phyloP scores from a whole-genome alignment of 73 alveolate species.

The Effrenium voratum region DNA sequence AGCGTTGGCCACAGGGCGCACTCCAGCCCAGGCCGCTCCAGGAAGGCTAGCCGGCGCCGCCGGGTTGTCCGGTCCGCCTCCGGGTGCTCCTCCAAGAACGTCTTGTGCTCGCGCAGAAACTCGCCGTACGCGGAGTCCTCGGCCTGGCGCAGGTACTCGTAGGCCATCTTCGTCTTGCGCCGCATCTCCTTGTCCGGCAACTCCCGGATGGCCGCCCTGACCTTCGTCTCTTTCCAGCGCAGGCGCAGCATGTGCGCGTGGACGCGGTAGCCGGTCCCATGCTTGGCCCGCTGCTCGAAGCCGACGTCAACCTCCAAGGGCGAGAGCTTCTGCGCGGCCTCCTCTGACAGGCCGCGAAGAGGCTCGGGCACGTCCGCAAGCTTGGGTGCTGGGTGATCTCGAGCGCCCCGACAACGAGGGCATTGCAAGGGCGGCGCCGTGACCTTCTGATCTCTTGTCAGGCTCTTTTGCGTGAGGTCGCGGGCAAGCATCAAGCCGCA shows the following conservation, averaged over 20 bases:
- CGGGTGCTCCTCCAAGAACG: not conserved
- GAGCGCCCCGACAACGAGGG: not conserved
- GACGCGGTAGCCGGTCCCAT: not conserved
- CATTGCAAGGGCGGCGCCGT: not conserved
- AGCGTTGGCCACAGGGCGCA: not conserved
- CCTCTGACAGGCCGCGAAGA: not conserved
- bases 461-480: not conserved
- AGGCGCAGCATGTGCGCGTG: not conserved
- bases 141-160: not conserved
- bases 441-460: not conserved
- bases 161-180: not conserved
- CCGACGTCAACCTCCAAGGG: slow-evolving; percentile 18
- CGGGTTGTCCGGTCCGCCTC: not conserved
- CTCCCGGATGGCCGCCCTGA: not conserved
- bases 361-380: slow-evolving; percentile 23
- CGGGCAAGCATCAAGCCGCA: not conserved
- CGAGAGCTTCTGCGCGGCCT: not conserved
- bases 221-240: not conserved
- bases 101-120: not conserved
- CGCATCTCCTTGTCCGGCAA: not conserved
- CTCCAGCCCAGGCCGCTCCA: not conserved
- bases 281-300: not conserved
- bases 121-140: not conserved
- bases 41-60: not conserved
- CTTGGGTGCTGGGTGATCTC: not conserved